A percentile compares a stretch with the other conserved stretches of the same genome.
Evolutionary conservation across 352 stramenopile species (phyloP).

Genomic region (Phytopythium aichiense): DNA sequence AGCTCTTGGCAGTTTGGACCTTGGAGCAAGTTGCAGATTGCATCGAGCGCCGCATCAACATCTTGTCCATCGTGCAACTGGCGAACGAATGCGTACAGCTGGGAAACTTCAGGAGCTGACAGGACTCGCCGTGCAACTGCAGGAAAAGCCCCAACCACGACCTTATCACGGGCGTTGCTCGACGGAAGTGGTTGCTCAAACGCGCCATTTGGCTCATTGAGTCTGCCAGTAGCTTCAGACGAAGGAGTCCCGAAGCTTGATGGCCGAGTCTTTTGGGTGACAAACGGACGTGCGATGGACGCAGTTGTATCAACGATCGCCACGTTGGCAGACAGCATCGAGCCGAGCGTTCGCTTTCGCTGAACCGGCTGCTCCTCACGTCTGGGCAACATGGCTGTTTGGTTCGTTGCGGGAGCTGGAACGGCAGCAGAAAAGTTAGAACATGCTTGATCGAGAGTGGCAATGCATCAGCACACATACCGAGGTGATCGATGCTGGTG

Average conservation of each 20-base stretch:
- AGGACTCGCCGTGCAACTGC: conserved; percentile 50
- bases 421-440: neutral
- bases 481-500: conserved; percentile 8
- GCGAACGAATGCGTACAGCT: conserved; percentile 59
- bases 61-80: conserved; percentile 41
- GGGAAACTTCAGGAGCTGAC: conserved; percentile 33
- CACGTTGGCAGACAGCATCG: conserved; percentile 50
- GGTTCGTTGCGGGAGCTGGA: conserved; percentile 7
- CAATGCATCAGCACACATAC: conserved; percentile 15
- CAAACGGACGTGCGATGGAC: conserved; percentile 65
- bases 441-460: neutral
- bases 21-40: conserved; percentile 51
- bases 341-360: conserved; percentile 45
- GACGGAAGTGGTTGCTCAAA: neutral
- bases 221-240: neutral
- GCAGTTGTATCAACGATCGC: conserved; percentile 62
- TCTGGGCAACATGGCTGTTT: neutral
- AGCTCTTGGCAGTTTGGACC: conserved; percentile 43
- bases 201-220: neutral
- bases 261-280: conserved; percentile 23
- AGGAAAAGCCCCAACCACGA: conserved; percentile 36
- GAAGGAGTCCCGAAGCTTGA: neutral
- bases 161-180: conserved; percentile 11
- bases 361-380: conserved; percentile 10
- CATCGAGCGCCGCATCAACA: conserved; percentile 30